Base-by-base conservation (phyloP, 352 stramenopile genomes). In the Globisporangium polare region DNA sequence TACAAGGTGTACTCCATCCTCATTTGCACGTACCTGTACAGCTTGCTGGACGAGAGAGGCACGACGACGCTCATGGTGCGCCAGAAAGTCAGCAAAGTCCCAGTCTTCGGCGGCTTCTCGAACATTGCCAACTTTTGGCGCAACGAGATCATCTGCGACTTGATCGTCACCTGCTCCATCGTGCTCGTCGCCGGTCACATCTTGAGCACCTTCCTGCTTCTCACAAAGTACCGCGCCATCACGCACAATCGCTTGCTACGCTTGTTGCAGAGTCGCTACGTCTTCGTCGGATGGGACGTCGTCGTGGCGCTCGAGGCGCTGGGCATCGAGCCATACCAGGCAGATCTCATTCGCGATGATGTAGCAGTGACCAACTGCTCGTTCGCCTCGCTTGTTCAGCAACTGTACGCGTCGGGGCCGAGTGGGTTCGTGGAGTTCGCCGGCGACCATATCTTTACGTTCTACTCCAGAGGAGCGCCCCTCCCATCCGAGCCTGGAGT, bases 241-340 rank as follows among this genome's bases (percentile, higher is more conserved):
- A 60, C 66, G 3, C 55, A 56, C 20, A 82, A 82, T 33, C 26
- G 66, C 9, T 9, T 74, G 13, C 58, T 82, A 0, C 58, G 55
- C 0, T 42, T 77, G 15, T 37, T 82, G n/a, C 74, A 79, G 27
- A 22, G 55, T 8, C 71, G 74, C 18, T 82, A 74, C 33, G 15
- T 68, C 4, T 52, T 80, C 17, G 66, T 76, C 3, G 75, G 70
- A 1, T 80, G 72, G 68, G 75, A 84, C 13, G 52, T 68, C 0
- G 70, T 78, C 20, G 53, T 81, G n/a, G 55, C 62, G 3, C 18
- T 68, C 3, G 59, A 83, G 17, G 63, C 63, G 5, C 57, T 83
- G 5, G 74, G 69, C 0, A 71, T 83, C 37, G 71, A 79, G 56
- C 64, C 71, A 20, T 20, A 33, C 45, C 22, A 52, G 9, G 15